These are phyloP conservation scores for Suhomyces prunicola DNA, from an alignment of 805 yeast genomes.

Conservation along the genomic window DNA sequence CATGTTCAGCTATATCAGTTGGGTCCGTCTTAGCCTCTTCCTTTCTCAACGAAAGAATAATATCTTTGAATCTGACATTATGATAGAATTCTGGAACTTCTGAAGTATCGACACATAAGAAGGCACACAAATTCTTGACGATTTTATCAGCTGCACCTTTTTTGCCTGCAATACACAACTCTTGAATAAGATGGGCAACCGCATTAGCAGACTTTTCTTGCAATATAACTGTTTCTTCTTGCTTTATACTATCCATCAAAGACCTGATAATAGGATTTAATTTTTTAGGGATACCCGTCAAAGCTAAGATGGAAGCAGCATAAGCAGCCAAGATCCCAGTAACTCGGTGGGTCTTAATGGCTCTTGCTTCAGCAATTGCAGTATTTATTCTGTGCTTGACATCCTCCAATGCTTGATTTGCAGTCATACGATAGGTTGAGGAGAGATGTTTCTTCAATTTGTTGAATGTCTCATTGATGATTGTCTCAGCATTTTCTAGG, in stretches of 20 bases:
- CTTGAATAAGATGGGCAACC: slow-evolving; percentile 59
- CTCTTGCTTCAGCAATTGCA: slow-evolving; percentile 67
- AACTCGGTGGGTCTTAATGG: slow-evolving; percentile 48
- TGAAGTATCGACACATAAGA: slow-evolving; percentile 90
- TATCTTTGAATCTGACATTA: slow-evolving; percentile 50
- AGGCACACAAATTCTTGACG: slow-evolving; percentile 85
- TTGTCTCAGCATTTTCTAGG: slow-evolving; percentile 68
- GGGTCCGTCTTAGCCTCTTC: slow-evolving; percentile 70
- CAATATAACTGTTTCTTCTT: slow-evolving; percentile 61
- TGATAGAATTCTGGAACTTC: slow-evolving; percentile 91
- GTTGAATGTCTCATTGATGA: slow-evolving; percentile 61
- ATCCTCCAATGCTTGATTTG: slow-evolving; percentile 73
- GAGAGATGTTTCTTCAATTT: slow-evolving; percentile 60
- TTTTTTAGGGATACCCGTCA: slow-evolving; percentile 76
- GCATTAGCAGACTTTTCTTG: slow-evolving; percentile 73
- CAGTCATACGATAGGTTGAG: slow-evolving; percentile 66
- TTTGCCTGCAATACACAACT: slow-evolving; percentile 56
- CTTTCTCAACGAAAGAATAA: slow-evolving; percentile 70
- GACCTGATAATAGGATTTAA: slow-evolving; percentile 85
- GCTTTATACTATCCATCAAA: slow-evolving; percentile 87
- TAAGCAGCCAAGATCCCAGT: slow-evolving; percentile 66
- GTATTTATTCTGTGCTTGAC: slow-evolving; percentile 63
- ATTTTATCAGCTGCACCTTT: slow-evolving; percentile 82
- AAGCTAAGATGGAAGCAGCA: slow-evolving; percentile 68
- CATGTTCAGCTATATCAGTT: slow-evolving; percentile 57